Evolutionary conservation across 495 filamentous ascomycete species (phyloP).

Genomic region (Aspergillus baeticus): DNA sequence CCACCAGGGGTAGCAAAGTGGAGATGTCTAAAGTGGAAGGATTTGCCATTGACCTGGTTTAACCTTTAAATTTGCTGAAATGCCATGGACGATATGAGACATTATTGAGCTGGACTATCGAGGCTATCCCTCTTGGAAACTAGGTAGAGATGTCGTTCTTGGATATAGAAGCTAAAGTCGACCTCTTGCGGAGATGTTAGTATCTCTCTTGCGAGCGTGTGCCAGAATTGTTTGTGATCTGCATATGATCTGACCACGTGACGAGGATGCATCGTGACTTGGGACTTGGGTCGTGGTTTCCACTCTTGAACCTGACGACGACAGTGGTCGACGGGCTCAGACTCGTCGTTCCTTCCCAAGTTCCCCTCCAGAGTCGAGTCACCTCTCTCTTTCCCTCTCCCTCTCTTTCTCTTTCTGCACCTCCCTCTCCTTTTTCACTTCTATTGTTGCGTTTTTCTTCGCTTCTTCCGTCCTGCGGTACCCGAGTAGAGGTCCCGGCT

Average conservation of each 20-base stretch:
- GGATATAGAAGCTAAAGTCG: too few species aligned
- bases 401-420: neutral
- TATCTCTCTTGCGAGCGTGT: neutral
- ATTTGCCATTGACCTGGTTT: neutral
- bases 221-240: neutral
- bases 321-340: constrained; percentile 8
- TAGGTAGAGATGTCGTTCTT: too few species aligned
- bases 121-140: too few species aligned
- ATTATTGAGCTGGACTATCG: neutral
- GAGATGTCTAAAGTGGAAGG: neutral
- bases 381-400: neutral
- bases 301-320: constrained; percentile 3
- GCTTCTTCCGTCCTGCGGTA: neutral
- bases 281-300: constrained; percentile 16
- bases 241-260: constrained; percentile 43
- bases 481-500: constrained; percentile 9
- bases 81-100: neutral
- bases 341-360: constrained; percentile 20
- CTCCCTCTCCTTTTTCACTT: constrained; percentile 5
- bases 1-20: constrained; percentile 2
- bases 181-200: too few species aligned
- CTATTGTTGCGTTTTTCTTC: constrained; percentile 7
- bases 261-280: constrained; percentile 25
- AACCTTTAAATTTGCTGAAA: neutral
- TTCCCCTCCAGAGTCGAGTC: neutral